Conservation (phyloP, 805 yeast species). For the Teunomyces lycoperdinae region DNA sequence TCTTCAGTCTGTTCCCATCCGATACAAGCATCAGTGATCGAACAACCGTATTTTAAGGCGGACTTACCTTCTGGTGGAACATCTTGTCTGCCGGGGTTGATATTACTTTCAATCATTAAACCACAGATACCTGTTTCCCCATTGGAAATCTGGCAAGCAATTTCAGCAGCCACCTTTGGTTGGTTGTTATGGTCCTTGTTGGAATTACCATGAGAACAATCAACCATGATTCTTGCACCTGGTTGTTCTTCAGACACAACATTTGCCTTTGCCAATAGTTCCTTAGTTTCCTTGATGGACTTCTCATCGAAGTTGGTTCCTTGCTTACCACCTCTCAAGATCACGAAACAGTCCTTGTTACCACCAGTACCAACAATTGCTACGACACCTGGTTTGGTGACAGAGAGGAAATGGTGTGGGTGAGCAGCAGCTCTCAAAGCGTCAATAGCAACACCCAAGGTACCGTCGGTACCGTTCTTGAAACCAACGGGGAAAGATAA, state of each 20-base stretch:
- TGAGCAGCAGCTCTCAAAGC: constrained; percentile 90
- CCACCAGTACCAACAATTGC: constrained; percentile 97
- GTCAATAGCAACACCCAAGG: constrained; percentile 89
- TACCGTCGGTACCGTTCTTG: constrained; percentile 98
- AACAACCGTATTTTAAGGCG: constrained; percentile 80
- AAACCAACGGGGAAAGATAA: constrained; percentile 97
- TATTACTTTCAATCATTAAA: constrained; percentile 93
- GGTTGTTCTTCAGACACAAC: constrained; percentile 48
- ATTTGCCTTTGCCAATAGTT: constrained; percentile 51
- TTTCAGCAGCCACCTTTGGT: constrained; percentile 77
- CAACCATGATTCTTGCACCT: constrained; percentile 78
- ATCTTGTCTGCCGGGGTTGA: constrained; percentile 90
- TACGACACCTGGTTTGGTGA: constrained; percentile 93
- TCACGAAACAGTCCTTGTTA: constrained; percentile 84
- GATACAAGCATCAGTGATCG: constrained; percentile 97
- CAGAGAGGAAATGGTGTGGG: constrained; percentile 92
- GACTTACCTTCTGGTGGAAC: constrained; percentile 71
- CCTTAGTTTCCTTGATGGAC: constrained; percentile 65
- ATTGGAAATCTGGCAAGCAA: constrained; percentile 72
- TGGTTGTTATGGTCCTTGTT: constrained; percentile 88
- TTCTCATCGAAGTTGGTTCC: constrained; percentile 88
- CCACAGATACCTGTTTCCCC: constrained; percentile 85
- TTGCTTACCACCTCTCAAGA: constrained; percentile 91
- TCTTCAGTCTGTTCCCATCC: constrained; percentile 80
- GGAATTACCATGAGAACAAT: constrained; percentile 97